Evolutionary conservation across 2,329 filamentous ascomycete genomes (phyloP), one percentile per base, ranked within the genome.

Genomic region (Volutella citrinella): DNA sequence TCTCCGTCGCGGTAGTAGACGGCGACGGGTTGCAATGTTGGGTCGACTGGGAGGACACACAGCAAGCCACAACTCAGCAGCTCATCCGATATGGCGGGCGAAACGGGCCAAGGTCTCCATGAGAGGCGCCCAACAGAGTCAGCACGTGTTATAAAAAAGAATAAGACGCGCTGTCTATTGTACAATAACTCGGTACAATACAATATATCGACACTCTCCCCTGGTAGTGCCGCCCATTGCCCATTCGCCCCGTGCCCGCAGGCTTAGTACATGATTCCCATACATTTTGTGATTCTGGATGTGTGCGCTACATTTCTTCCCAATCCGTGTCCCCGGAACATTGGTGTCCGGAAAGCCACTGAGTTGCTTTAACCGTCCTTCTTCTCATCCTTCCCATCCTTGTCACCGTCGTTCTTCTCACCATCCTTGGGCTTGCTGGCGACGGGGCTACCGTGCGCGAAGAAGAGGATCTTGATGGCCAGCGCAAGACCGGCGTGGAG

Each of bases 401-500:
- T n/a, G n/a, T n/a, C n/a, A n/a, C n/a, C n/a, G n/a, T 41, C 34
- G 30, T 38, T 36, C 34, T 46, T 43, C 21, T 53, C 52, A 7
- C 39, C 52, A 12, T 56, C 46, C 6, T 46, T 43, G 10, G 60
- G 59, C 45, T 68, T 71, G 71, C 52, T 56, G 13, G 60, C 57
- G 9, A 62, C 60, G 6, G 62, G 31, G 62, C 84, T 88, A 30
- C 76, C 80, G 49, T 87, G 81, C 49, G 89, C 90, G 65, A 98
- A 98, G 75, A 97, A 97, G 18, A 97, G 68, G 39, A 96, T 83
- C 74, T 97, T 97, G 65, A 98, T 97, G 5, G 91, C 87, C 52
- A 97, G 78, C 3, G 91, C 80, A 48, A 98, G 72, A n/a, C 84
- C 93, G 18, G 89, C 82, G 66, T 98, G 93, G 43, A 97, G 70